Base-by-base conservation (phyloP, 345 rosid genomes). In the Lenwebbia sp. region DNA sequence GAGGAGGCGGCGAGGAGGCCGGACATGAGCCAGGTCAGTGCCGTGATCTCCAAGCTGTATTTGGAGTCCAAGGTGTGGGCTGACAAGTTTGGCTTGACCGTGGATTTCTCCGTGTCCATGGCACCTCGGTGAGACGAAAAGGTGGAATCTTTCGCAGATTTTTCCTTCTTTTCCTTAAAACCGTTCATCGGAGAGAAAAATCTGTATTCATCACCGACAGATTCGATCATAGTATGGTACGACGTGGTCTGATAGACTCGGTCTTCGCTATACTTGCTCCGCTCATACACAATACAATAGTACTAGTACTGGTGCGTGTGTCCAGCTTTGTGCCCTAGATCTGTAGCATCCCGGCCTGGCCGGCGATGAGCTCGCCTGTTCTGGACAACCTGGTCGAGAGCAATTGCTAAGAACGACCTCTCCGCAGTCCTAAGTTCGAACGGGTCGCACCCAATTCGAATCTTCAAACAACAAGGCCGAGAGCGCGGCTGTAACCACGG, bases 61-160 rank as follows among this genome's bases (percentile, higher is more conserved):
- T 56, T 93, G 86, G 93, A 90, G 41, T 93, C 95, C 1, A 87
- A 81, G 87, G 78, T 49, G 19, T 94, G 97, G 97, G 89, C 89
- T 15, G 93, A 92, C 40, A 88, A 70, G 13, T 37, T 92, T 47
- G 88, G 85, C 37, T 57, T 90, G 62, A 88, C 93, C 13, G 86
- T 86, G 85, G 94, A 89, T 58, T 88, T 93, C 81, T 92, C 95
- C 3, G 89, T 92, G 30, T 93, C 97, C 7, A 85, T 93, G 85
- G 93, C 93, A 0, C 93, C 95, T 33, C 87, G 94, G 88, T 94
- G 89, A 91, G 85, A 26, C 62, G 82, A 57, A 55, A 70, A 33
- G 78, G 14, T 40, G 26, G 7, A 37, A 19, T 21, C 41, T 70
- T 70, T 70, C 22, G 26, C 81, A 19, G 81, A 19, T 33, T 37